Conservation (phyloP, 192 early-diverging fungal species). For the Linnemannia schmuckeri region DNA sequence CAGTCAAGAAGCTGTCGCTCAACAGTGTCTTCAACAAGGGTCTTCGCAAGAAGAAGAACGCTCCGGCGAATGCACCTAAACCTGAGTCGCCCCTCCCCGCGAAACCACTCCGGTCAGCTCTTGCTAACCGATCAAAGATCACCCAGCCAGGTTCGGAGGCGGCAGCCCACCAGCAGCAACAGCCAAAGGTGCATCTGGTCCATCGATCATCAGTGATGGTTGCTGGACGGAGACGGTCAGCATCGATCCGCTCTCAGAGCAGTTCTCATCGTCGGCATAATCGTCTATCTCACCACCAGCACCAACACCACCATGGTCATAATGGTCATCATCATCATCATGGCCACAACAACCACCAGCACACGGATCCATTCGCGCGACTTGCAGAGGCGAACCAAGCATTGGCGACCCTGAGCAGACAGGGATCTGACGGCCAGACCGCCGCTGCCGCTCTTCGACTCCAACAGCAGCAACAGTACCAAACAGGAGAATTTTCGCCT, state of each 20-base stretch:
- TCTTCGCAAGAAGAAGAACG: conserved; percentile 11
- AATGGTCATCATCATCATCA: conserved; percentile 3
- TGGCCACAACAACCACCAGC: not conserved
- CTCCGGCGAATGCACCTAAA: not conserved
- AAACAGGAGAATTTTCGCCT: not conserved
- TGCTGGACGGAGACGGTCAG: conserved; percentile 16
- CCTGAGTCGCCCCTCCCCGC: conserved; percentile 2
- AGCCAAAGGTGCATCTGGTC: conserved; percentile 22
- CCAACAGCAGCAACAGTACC: conserved; percentile 9
- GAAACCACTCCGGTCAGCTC: conserved; percentile 41
- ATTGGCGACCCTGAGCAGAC: conserved; percentile 18
- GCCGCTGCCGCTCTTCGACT: not conserved
- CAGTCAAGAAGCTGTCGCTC: conserved; percentile 25
- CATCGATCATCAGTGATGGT: not conserved
- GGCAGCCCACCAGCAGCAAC: not conserved
- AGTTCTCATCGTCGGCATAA: conserved; percentile 10
- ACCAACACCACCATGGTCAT: conserved; percentile 8
- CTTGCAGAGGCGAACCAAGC: conserved; percentile 32
- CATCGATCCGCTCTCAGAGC: conserved; percentile 34
- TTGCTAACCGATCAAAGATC: conserved; percentile 24
- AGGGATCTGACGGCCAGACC: not conserved
- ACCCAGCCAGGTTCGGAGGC: no score
- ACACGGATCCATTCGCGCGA: conserved; percentile 18
- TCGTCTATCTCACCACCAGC: not conserved
- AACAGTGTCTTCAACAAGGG: conserved; percentile 39